Percentiles rank a stretch among this genome's conserved stretches.
Evolutionary conservation across 306 rosid genomes (phyloP).

Genomic region (Pueraria montana): DNA sequence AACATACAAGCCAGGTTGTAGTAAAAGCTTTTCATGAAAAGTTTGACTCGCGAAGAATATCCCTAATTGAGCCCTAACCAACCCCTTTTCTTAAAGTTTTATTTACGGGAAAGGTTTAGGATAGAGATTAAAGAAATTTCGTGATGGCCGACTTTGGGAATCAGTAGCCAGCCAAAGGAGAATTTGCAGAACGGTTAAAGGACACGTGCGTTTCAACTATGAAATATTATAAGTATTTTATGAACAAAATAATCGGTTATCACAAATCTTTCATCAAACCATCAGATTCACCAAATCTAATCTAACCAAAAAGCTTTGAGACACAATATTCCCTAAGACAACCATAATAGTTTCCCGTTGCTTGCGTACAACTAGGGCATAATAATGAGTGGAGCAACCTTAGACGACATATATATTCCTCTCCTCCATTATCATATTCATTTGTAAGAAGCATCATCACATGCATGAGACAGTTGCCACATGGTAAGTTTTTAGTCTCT

Average conservation of each 20-base stretch:
- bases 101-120: background rate
- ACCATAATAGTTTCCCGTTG: too few relatives aligned
- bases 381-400: too few relatives aligned
- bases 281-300: too few relatives aligned
- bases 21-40: background rate
- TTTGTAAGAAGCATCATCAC: too few relatives aligned
- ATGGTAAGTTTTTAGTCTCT: too few relatives aligned
- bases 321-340: too few relatives aligned
- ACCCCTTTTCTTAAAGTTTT: background rate
- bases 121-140: background rate
- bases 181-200: background rate
- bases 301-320: too few relatives aligned
- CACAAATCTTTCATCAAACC: too few relatives aligned
- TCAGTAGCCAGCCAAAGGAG: background rate
- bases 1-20: background rate
- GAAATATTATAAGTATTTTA: background rate
- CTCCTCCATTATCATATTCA: too few relatives aligned
- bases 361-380: too few relatives aligned
- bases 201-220: background rate
- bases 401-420: too few relatives aligned
- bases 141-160: background rate
- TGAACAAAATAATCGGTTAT: background rate
- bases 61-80: background rate
- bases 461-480: too few relatives aligned
- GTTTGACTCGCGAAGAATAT: background rate